phyloP scores from a whole-genome alignment of 345 rosid species.

The Erucastrum elatum region DNA sequence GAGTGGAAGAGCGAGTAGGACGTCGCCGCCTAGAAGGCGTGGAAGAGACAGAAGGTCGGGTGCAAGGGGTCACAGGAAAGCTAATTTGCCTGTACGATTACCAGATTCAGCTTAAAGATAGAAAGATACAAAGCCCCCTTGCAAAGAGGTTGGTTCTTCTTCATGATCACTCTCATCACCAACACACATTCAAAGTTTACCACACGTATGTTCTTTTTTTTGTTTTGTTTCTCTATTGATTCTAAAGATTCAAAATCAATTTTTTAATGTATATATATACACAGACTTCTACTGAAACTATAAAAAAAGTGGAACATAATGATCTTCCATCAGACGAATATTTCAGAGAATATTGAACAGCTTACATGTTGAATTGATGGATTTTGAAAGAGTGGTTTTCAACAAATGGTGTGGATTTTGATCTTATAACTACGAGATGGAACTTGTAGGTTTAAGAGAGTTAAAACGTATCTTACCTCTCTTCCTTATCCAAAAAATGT shows the following conservation, averaged over 20 bases:
- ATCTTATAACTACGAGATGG: too few species aligned
- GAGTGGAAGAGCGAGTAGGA: slow-evolving; percentile 42
- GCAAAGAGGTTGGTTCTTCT: slow-evolving; percentile 15
- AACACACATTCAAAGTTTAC: slow-evolving; percentile 30
- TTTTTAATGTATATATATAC: slow-evolving; percentile 45
- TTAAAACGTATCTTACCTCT: too few species aligned
- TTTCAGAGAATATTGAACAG: background rate
- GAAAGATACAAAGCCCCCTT: background rate
- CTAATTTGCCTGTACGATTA: slow-evolving; percentile 35
- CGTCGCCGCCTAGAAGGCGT: slow-evolving; percentile 51
- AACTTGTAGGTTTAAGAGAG: too few species aligned
- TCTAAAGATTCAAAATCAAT: slow-evolving; percentile 40
- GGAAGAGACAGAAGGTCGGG: slow-evolving; percentile 61
- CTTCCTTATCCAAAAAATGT: too few species aligned
- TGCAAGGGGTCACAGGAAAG: slow-evolving; percentile 73
- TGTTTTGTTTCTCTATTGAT: slow-evolving; percentile 35
- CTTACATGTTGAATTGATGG: background rate
- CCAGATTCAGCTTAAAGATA: slow-evolving; percentile 32
- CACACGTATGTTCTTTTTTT: slow-evolving; percentile 29
- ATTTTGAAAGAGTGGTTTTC: background rate
- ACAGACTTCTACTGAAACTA: slow-evolving; percentile 30
- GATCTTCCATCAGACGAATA: background rate
- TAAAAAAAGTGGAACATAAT: background rate
- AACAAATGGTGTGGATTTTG: too few species aligned
- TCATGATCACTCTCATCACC: slow-evolving; percentile 24